Evolutionary conservation across 176 grass and related monocot genomes (phyloP).

Genomic region (Stipa capillata): DNA sequence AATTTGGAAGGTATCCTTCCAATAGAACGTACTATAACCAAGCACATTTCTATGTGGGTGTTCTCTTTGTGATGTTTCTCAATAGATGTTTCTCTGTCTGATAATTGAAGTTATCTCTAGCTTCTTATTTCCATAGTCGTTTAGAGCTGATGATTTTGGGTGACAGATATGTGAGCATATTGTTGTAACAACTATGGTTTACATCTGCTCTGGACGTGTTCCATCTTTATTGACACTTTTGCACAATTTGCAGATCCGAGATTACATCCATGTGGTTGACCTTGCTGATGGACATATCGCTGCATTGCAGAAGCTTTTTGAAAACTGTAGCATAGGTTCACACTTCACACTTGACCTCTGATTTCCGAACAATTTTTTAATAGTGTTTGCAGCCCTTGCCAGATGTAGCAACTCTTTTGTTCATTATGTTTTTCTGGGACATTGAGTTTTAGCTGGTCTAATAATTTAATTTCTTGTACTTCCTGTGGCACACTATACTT

Average conservation of each 20-base stretch:
- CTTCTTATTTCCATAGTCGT: neutral
- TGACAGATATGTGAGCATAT: neutral
- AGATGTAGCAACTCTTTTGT: neutral
- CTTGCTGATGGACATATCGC: slow-evolving; percentile 86
- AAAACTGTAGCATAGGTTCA: slow-evolving; percentile 43
- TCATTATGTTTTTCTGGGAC: neutral
- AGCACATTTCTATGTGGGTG: neutral
- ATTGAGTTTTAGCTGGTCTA: neutral
- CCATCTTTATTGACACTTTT: neutral
- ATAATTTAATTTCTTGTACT: neutral
- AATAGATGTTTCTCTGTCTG: neutral
- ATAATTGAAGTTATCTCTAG: slow-evolving; percentile 1
- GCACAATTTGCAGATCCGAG: slow-evolving; percentile 45
- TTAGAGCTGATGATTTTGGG: neutral
- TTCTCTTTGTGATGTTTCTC: neutral
- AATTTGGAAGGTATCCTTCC: neutral
- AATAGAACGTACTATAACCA: neutral
- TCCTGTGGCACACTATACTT: neutral
- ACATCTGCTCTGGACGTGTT: neutral
- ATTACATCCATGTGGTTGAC: slow-evolving; percentile 92
- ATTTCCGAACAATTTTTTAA: neutral
- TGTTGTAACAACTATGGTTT: neutral
- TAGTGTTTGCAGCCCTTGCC: neutral
- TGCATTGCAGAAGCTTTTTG: slow-evolving; percentile 80
- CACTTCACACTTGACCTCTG: slow-evolving; percentile 5